Conservation (phyloP, 305 asterid species). For the Euphrasia arctica region DNA sequence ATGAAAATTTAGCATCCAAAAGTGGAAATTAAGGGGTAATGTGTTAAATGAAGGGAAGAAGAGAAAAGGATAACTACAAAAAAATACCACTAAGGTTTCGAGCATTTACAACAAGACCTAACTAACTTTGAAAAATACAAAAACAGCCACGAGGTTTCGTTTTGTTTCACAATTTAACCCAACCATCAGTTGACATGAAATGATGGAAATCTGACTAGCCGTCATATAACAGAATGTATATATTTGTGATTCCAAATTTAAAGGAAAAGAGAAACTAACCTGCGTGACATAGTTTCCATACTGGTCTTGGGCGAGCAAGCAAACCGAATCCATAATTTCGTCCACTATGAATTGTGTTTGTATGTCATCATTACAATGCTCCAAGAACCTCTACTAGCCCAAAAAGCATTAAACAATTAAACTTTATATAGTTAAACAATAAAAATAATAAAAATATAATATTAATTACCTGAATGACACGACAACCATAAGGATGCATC, state of each 20-base stretch:
- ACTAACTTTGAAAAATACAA: background rate
- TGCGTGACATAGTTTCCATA: conserved; percentile 60
- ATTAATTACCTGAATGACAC: conserved; percentile 60
- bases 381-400: conserved; percentile 69
- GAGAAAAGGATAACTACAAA: too few relatives aligned
- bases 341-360: conserved; percentile 73
- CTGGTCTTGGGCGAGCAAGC: conserved; percentile 52
- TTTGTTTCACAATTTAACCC: background rate
- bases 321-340: conserved; percentile 78
- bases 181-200: background rate
- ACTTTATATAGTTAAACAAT: background rate
- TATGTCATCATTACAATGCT: conserved; percentile 56
- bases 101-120: background rate
- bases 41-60: too few relatives aligned
- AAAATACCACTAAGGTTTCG: background rate
- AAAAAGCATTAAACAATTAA: conserved; percentile 8
- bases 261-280: conserved; percentile 27
- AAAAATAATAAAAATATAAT: background rate
- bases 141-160: background rate
- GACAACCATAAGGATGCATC: conserved; percentile 80
- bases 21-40: background rate
- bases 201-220: background rate
- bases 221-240: background rate
- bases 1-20: conserved; percentile 22
- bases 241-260: background rate